A percentile compares a stretch with the other conserved stretches of the same genome.
Evolutionary conservation across 345 rosid species (phyloP).

Genomic region (Barbarea vulgaris): DNA sequence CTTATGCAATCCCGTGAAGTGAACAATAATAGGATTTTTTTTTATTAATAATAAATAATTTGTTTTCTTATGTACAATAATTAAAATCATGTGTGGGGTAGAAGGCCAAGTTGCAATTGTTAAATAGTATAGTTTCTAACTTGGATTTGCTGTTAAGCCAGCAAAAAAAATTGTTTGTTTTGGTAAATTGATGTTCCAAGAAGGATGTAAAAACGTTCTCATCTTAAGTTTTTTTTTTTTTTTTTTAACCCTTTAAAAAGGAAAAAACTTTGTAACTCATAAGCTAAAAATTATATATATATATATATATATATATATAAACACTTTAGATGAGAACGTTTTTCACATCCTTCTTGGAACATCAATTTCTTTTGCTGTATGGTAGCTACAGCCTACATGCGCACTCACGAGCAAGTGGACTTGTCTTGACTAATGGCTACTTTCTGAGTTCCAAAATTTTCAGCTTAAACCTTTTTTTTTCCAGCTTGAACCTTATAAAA

Average conservation of each 20-base stretch:
- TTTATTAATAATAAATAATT: not conserved
- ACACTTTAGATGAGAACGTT: no score
- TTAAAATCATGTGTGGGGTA: slow-evolving; percentile 22
- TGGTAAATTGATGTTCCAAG: not conserved
- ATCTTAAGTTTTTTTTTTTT: no score
- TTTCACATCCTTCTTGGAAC: no score
- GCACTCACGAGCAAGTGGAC: no score
- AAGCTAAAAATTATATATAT: no score
- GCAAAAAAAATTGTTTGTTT: not conserved
- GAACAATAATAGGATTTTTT: slow-evolving; percentile 7
- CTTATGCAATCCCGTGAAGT: slow-evolving; percentile 43
- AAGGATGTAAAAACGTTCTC: not conserved
- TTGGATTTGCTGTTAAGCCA: not conserved
- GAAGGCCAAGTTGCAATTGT: slow-evolving; percentile 26
- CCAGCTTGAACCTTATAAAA: not conserved
- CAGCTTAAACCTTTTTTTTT: no score
- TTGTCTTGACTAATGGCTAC: not conserved
- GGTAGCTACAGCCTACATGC: no score
- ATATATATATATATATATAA: no score
- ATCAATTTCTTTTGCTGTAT: no score
- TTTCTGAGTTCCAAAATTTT: not conserved
- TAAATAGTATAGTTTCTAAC: not conserved
- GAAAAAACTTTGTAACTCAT: not conserved
- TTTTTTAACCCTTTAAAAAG: not conserved
- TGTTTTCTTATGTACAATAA: slow-evolving; percentile 25